Percentiles rank a stretch among this genome's conserved stretches.
Conservation (phyloP, 176 grass and related monocot species). For the Pharus latifolius region DNA sequence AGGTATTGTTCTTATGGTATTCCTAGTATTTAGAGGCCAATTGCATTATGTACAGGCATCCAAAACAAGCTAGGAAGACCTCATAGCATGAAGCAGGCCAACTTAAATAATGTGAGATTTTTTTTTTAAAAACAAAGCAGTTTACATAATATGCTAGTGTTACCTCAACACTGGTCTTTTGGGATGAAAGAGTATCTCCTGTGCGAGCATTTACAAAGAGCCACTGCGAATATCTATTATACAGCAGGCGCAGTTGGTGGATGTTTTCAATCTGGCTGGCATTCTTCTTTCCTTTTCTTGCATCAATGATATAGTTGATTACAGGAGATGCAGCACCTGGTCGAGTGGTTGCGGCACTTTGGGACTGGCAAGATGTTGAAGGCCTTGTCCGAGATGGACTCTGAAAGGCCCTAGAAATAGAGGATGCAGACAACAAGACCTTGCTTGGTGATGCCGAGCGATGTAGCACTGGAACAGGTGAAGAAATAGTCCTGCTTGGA, state of each 20-base stretch:
- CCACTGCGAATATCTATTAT: slow-evolving; percentile 76
- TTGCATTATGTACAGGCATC: background rate
- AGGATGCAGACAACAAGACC: slow-evolving; percentile 19
- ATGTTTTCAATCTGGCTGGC: slow-evolving; percentile 62
- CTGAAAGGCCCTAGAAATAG: slow-evolving; percentile 26
- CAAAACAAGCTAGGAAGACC: background rate
- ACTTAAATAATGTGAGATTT: background rate
- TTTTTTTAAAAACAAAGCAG: background rate
- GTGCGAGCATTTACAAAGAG: slow-evolving; percentile 55
- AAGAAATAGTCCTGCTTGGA: slow-evolving; percentile 33
- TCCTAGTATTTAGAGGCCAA: background rate
- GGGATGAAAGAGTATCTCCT: slow-evolving; percentile 43
- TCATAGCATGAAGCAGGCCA: background rate
- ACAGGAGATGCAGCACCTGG: slow-evolving; percentile 13
- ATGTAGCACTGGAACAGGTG: slow-evolving; percentile 31
- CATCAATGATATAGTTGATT: slow-evolving; percentile 46
- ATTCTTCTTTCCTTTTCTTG: slow-evolving; percentile 60
- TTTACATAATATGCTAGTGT: background rate
- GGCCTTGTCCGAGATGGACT: slow-evolving; percentile 49
- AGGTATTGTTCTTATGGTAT: background rate
- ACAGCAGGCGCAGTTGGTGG: slow-evolving; percentile 49
- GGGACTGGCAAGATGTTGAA: slow-evolving; percentile 53
- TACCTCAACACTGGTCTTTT: slow-evolving; percentile 68
- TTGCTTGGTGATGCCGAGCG: slow-evolving; percentile 47
- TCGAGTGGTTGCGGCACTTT: slow-evolving; percentile 32